Percentiles rank a stretch among this genome's conserved stretches.
phyloP scores from a whole-genome alignment of 305 asterid species.

The Fraxinus platypoda region DNA sequence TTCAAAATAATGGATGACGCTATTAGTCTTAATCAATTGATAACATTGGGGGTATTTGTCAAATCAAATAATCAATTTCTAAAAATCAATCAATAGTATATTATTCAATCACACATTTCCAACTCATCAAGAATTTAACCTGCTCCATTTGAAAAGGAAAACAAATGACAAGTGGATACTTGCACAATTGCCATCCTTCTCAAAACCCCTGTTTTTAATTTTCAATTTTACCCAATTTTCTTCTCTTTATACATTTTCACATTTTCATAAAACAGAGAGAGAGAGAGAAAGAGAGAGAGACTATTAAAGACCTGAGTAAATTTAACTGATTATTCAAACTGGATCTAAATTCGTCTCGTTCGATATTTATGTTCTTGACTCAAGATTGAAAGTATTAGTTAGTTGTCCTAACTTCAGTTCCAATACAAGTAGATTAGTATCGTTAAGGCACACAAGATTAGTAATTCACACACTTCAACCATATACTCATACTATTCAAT shows the following conservation, averaged over 20 bases:
- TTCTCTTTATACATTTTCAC: background rate
- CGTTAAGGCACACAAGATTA: background rate
- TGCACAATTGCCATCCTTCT: constrained; percentile 24
- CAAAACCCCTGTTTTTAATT: background rate
- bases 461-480: background rate
- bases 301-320: background rate
- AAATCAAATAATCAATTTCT: background rate
- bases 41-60: background rate
- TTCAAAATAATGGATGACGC: constrained; percentile 4
- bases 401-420: background rate
- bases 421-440: background rate
- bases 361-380: background rate
- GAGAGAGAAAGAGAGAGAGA: background rate
- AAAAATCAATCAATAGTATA: background rate
- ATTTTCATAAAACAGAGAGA: background rate
- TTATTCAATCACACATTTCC: background rate
- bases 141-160: constrained; percentile 36
- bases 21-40: constrained; percentile 26
- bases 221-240: background rate
- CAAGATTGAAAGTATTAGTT: background rate
- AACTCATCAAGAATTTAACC: constrained; percentile 4
- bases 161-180: constrained; percentile 27
- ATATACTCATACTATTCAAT: background rate
- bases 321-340: background rate
- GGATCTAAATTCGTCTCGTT: background rate